phyloP scores from a whole-genome alignment of 2,329 filamentous ascomycete genomes.

The Phoma sp. region DNA sequence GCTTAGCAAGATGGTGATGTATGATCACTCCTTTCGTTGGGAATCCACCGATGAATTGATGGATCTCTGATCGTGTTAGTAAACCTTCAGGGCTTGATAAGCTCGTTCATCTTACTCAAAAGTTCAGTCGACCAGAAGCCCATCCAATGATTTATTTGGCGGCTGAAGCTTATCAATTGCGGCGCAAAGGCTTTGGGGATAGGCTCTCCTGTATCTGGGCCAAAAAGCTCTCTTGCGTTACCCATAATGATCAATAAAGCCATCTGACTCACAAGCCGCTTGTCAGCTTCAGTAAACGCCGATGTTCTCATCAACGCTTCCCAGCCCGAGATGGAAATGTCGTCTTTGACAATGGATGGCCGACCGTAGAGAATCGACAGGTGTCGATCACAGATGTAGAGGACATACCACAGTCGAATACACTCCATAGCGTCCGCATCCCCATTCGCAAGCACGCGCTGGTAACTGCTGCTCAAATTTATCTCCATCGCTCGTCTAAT shows the following conservation, averaged over 20 bases:
- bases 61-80: conserved; percentile 46
- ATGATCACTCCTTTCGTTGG: conserved; percentile 59
- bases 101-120: conserved; percentile 44
- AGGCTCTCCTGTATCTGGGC: conserved; percentile 60
- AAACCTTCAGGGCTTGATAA: too few relatives aligned
- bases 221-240: conserved; percentile 62
- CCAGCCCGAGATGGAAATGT: conserved; percentile 63
- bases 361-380: conserved; percentile 68
- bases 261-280: conserved; percentile 64
- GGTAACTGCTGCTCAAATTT: conserved; percentile 54
- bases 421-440: conserved; percentile 58
- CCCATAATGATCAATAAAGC: conserved; percentile 64
- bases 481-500: conserved; percentile 59
- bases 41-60: conserved; percentile 56
- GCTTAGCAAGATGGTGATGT: conserved; percentile 61
- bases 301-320: conserved; percentile 62
- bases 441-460: conserved; percentile 48
- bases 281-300: conserved; percentile 61
- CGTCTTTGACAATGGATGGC: conserved; percentile 64
- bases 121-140: conserved; percentile 56
- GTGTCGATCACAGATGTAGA: conserved; percentile 70
- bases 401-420: conserved; percentile 64
- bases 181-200: conserved; percentile 59
- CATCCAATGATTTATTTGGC: conserved; percentile 59
- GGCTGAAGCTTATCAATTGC: conserved; percentile 54